A percentile compares a stretch with the other conserved stretches of the same genome.
These are phyloP conservation scores for Oxytropis ochrocephala DNA, from an alignment of 306 rosid species.

Conservation along the genomic window DNA sequence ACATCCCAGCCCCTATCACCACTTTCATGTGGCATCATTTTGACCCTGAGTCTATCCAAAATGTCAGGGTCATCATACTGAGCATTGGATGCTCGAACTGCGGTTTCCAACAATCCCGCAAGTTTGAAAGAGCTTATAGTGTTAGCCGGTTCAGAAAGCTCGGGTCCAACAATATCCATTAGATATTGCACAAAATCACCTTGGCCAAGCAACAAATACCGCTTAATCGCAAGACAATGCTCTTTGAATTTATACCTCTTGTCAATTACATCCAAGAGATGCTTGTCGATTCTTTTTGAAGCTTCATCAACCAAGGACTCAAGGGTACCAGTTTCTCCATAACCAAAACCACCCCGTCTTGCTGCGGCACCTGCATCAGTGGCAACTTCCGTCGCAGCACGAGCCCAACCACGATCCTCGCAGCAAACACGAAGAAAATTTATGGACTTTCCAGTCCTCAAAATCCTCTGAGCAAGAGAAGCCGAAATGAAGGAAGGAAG, in stretches of 20 bases:
- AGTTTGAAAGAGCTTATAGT: conserved; percentile 89
- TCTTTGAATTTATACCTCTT: conserved; percentile 80
- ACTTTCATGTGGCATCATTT: conserved; percentile 95
- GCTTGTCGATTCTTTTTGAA: conserved; percentile 88
- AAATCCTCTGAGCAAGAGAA: conserved; percentile 85
- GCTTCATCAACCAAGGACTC: conserved; percentile 89
- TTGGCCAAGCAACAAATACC: conserved; percentile 81
- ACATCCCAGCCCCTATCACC: conserved; percentile 98
- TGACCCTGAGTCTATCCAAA: conserved; percentile 87
- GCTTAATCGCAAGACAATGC: conserved; percentile 94
- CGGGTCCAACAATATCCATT: conserved; percentile 95
- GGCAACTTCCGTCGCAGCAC: conserved; percentile 73
- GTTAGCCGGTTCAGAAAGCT: conserved; percentile 93
- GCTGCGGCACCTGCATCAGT: conserved; percentile 65
- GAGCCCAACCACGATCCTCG: conserved; percentile 91
- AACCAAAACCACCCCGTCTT: conserved; percentile 79
- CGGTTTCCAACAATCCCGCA: conserved; percentile 86
- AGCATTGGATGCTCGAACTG: conserved; percentile 88
- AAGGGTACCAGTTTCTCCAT: conserved; percentile 91
- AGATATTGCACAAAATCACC: conserved; percentile 98
- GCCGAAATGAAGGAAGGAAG: conserved; percentile 88
- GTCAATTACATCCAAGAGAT: conserved; percentile 79
- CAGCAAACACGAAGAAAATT: conserved; percentile 96
- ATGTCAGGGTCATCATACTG: conserved; percentile 92
- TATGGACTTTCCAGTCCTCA: conserved; percentile 94